Percentiles rank a stretch among this genome's conserved stretches.
These are phyloP conservation scores for Lachnellula cervina DNA, from an alignment of 2,329 filamentous ascomycete genomes.

Conservation along the genomic window DNA sequence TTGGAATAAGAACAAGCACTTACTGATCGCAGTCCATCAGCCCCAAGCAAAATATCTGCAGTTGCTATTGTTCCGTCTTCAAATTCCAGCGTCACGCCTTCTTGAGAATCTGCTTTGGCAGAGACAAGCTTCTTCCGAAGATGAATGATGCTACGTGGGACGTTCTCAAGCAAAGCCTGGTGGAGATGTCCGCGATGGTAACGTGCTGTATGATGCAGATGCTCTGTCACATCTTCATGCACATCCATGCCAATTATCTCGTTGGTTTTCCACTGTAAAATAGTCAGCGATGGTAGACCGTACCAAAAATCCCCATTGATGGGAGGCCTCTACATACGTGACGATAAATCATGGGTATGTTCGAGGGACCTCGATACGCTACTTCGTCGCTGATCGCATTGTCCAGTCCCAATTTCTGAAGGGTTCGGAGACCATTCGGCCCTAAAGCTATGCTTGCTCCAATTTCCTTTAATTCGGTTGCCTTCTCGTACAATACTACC, in stretches of 20 bases:
- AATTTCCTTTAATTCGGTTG: constrained; percentile 33
- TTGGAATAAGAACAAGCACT: constrained; percentile 1
- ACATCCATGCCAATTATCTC: constrained; percentile 33
- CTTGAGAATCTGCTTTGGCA: constrained; percentile 5
- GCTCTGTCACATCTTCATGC: constrained; percentile 29
- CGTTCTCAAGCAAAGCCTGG: constrained; percentile 29
- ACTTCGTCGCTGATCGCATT: constrained; percentile 32
- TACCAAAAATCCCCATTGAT: no score
- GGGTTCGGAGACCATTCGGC: constrained; percentile 35
- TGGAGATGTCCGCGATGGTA: constrained; percentile 36
- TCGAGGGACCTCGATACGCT: constrained; percentile 30
- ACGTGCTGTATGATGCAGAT: constrained; percentile 32
- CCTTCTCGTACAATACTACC: constrained; percentile 35
- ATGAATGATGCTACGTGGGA: constrained; percentile 31
- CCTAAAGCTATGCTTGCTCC: constrained; percentile 36
- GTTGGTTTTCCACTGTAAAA: constrained; percentile 34
- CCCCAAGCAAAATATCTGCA: constrained; percentile 33
- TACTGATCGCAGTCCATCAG: constrained; percentile 36
- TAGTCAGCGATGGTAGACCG: not conserved
- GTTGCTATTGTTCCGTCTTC: constrained; percentile 27
- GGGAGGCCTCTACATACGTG: constrained; percentile 11
- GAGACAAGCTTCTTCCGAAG: constrained; percentile 28
- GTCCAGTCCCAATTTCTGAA: constrained; percentile 33
- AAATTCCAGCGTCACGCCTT: constrained; percentile 28
- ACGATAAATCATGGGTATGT: constrained; percentile 34